These are phyloP conservation scores for Cerioporus squamosus DNA, from an alignment of 1,284 basidiomycete species.

Conservation along the genomic window DNA sequence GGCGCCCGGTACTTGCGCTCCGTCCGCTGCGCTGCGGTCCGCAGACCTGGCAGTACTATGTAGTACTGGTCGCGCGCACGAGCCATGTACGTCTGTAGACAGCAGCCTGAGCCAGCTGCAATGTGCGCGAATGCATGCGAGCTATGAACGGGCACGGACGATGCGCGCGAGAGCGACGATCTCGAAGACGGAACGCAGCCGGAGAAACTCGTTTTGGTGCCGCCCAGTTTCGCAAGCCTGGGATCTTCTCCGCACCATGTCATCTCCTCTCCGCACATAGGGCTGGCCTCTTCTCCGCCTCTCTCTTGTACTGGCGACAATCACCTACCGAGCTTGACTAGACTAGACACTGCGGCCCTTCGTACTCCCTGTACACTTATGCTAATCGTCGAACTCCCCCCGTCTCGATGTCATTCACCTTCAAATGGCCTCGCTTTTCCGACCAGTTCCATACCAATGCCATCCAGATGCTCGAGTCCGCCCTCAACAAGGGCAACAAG, in stretches of 20 bases:
- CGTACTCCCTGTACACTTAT: slow-evolving; percentile 7
- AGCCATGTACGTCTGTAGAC: too few species aligned
- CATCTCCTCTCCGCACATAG: slow-evolving; percentile 8
- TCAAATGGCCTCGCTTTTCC: slow-evolving; percentile 97
- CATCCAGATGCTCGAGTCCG: slow-evolving; percentile 91
- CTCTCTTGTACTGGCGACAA: neutral
- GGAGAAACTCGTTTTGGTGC: slow-evolving; percentile 19
- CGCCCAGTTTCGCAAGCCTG: slow-evolving; percentile 24
- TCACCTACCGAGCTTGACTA: slow-evolving; percentile 2
- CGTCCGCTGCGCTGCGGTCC: too few species aligned
- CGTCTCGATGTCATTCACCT: slow-evolving; percentile 90
- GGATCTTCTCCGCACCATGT: slow-evolving; percentile 19
- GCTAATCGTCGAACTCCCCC: slow-evolving; percentile 3
- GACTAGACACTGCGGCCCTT: neutral
- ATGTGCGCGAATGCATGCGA: neutral
- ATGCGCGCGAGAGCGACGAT: neutral
- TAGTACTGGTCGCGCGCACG: too few species aligned
- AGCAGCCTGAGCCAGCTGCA: neutral
- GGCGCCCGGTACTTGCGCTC: slow-evolving; percentile 7
- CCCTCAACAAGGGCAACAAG: slow-evolving; percentile 97
- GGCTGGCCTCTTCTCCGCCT: neutral
- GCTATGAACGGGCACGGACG: neutral
- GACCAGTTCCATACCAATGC: slow-evolving; percentile 94
- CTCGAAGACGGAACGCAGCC: slow-evolving; percentile 5
- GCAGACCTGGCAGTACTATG: too few species aligned